Evolutionary conservation across 805 yeast genomes (phyloP).

Genomic region (Kodamaea sagamina): DNA sequence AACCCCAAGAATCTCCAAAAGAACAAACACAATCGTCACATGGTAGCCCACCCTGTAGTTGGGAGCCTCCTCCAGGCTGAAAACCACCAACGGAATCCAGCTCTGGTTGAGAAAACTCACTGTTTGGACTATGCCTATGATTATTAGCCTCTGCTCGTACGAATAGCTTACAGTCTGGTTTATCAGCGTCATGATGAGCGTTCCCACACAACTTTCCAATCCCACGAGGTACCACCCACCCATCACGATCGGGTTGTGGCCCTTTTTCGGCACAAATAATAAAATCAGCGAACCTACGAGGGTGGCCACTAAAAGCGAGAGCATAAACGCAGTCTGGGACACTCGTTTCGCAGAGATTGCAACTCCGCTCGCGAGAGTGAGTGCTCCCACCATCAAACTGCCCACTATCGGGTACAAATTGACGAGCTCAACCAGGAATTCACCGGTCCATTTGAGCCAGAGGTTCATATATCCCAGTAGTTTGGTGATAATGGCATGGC

Average conservation of each 20-base stretch:
- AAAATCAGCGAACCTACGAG: slow-evolving; percentile 4
- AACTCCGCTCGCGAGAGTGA: slow-evolving; percentile 9
- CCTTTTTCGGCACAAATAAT: slow-evolving; percentile 4
- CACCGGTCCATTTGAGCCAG: slow-evolving; percentile 13
- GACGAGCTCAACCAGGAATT: slow-evolving; percentile 9
- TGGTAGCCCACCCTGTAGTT: slow-evolving; percentile 11
- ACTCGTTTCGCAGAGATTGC: slow-evolving; percentile 1
- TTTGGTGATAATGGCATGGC: slow-evolving; percentile 11
- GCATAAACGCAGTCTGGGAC: slow-evolving; percentile 5
- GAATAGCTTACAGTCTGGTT: slow-evolving; percentile 12
- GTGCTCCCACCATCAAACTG: slow-evolving; percentile 6
- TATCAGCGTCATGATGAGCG: slow-evolving; percentile 12
- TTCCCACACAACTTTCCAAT: slow-evolving; percentile 10
- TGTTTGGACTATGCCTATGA: slow-evolving; percentile 12
- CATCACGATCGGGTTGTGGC: slow-evolving; percentile 5
- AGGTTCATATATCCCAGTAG: slow-evolving; percentile 11
- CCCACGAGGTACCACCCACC: slow-evolving; percentile 10
- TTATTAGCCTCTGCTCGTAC: slow-evolving; percentile 10
- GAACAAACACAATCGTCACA: slow-evolving; percentile 2
- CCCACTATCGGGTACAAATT: slow-evolving; percentile 9
- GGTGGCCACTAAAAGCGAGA: slow-evolving; percentile 1
- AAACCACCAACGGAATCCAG: slow-evolving; percentile 11
- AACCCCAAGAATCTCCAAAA: slow-evolving; percentile 8
- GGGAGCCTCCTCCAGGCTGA: slow-evolving; percentile 10
- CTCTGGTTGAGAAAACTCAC: slow-evolving; percentile 12